phyloP scores from a whole-genome alignment of 2,329 filamentous ascomycete species.

The Colletotrichum sp. region DNA sequence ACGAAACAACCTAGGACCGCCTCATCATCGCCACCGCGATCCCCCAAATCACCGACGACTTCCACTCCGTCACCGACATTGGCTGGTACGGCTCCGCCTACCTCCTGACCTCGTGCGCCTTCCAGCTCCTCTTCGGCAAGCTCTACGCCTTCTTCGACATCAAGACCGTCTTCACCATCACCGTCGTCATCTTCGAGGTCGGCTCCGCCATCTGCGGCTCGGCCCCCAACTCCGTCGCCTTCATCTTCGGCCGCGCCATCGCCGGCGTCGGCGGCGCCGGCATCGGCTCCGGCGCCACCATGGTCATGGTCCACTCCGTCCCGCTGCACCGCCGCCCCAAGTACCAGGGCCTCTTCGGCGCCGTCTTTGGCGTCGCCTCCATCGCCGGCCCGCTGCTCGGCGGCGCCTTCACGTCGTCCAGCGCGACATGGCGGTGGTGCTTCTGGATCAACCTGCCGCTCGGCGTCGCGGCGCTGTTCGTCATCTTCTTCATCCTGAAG shows the following conservation, averaged over 20 bases:
- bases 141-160: constrained; percentile 31
- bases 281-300: constrained; percentile 38
- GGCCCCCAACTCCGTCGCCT: constrained; percentile 33
- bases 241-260: constrained; percentile 43
- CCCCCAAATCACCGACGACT: constrained; percentile 35
- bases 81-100: constrained; percentile 35
- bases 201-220: constrained; percentile 37
- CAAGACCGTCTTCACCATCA: constrained; percentile 30
- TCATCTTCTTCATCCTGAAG: constrained; percentile 28
- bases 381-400: constrained; percentile 31
- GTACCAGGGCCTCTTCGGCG: constrained; percentile 36
- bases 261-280: constrained; percentile 41
- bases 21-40: constrained; percentile 46
- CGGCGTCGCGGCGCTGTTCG: constrained; percentile 31
- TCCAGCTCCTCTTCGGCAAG: constrained; percentile 35
- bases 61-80: constrained; percentile 30
- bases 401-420: constrained; percentile 28
- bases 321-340: constrained; percentile 43
- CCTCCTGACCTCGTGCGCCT: constrained; percentile 32
- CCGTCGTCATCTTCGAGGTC: constrained; percentile 31
- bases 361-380: constrained; percentile 45
- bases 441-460: constrained; percentile 40
- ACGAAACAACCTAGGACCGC: constrained; percentile 23
- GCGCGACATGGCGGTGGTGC: constrained; percentile 39
- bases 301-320: constrained; percentile 33